Evolutionary conservation across 306 rosid species (phyloP), one percentile per base, ranked within the genome.

Genomic region (Malus orientalis): DNA sequence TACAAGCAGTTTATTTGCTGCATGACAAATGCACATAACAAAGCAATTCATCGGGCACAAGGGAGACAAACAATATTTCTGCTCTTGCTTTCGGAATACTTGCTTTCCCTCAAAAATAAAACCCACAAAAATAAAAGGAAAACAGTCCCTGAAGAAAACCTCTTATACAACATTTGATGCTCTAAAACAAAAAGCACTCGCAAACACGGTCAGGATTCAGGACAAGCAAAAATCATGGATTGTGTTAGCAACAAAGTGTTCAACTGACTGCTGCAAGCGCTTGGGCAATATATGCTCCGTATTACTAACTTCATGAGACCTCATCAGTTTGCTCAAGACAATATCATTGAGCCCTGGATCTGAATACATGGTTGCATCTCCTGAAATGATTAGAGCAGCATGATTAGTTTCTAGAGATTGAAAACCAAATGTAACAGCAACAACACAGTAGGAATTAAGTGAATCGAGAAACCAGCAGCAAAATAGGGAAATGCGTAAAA

Each of bases 351-450:
- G 76, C 73, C 80, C 77, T 75, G 44, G 86, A 83, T 73, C 61
- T 69, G 85, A 87, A 74, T 84, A 88, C 78, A 70, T 67, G 80
- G 75, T 77, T 83, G 81, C 84, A 87, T 60, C 62, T 65, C 88
- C 97, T 93, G 95, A 76, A 87, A 91, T 18, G 22, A 58, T 58
- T 61, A 75, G 64, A 80, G 15, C 13, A 77, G 70, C 40, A 59
- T 36, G 4, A 55, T 79, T 51, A 54, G 75, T 42, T 40, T 58
- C 72, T 18, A 33, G 38, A 58, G 32, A 78, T 33, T 76, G 53
- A 44, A 49, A 38, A 79, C n/a, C 70, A 53, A 5, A 66, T 20
- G 42, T 23, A 42, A 25, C 59, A 40, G 38, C 20, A 33, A 47
- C 44, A 63, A 33, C 10, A 29, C 55, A 0, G 22, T 49, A 61